Base-by-base conservation (phyloP, 2,329 filamentous ascomycete species). In the Trichoderma lentiforme region DNA sequence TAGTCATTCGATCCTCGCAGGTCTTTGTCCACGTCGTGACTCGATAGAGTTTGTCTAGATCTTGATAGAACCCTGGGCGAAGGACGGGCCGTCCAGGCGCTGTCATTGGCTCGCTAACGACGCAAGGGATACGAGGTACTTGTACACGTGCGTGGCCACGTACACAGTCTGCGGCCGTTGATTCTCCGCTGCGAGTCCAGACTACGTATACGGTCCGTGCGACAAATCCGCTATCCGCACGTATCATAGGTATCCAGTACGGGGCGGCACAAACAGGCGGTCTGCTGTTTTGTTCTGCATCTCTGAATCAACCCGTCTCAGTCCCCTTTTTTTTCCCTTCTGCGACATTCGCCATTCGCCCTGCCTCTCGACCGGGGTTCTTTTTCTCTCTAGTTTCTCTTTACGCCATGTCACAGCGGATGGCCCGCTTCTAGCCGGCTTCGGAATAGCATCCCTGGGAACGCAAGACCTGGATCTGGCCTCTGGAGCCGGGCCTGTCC, bases 1-100 rank as follows among this genome's bases (percentile, higher is more conserved):
- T 51, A 51, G 63, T 66, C 28, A 56, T 53, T 66, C 61, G 26
- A 64, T 43, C 26, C 36, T 39, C 61, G 30, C 39, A n/a, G 9
- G 21, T 32, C 30, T 18, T 65, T 65, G 62, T 47, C 30, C 62
- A 34, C 62, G 67, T 51, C 67, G 67, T 70, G 67, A 70, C 57
- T 70, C 57, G 67, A 70, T 70, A 62, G 68, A 71, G 68, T 58
- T 70, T 70, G 68, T 64, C 68, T 64, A 71, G 68, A 71, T 71
- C 68, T 71, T 43, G 51, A 61, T 71, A 47, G 68, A 64, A 64
- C 24, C 68, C 47, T 56, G 68, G 53, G 51, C 24, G 28, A 69
- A 69, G 47, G 66, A 61, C 66, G 57, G 47, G 68, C n/a, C 39
- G 21, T 56, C 32, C 32, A 12, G 26, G 32, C 60, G 15, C 68